These are phyloP conservation scores for Teratosphaeriaceae sp. DNA, from an alignment of 2,329 filamentous ascomycete genomes.

Conservation along the genomic window DNA sequence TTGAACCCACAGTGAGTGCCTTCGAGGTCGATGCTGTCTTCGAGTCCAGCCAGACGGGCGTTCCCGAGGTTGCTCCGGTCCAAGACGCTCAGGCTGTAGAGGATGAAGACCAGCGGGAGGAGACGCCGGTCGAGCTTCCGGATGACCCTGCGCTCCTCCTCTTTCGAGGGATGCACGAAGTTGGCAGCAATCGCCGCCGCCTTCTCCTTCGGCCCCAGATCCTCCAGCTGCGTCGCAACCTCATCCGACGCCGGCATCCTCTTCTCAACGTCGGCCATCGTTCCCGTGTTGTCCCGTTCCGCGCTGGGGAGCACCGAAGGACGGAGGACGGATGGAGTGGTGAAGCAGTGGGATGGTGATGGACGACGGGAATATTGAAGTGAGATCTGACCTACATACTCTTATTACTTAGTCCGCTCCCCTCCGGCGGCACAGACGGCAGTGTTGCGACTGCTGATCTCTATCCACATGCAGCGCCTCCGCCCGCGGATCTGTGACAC, in stretches of 20 bases:
- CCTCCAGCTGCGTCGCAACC: constrained; percentile 4
- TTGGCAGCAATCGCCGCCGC: not conserved
- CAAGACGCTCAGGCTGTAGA: constrained; percentile 27
- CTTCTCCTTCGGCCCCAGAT: constrained; percentile 5
- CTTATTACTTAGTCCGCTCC: too few species aligned
- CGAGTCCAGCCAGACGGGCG: constrained; percentile 33
- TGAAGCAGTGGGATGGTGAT: not conserved
- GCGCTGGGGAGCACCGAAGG: not conserved
- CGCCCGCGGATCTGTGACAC: too few species aligned
- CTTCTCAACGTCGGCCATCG: constrained; percentile 12
- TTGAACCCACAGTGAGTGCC: constrained; percentile 19
- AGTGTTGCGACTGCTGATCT: not conserved
- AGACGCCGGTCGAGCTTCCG: constrained; percentile 28
- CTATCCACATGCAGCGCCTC: constrained; percentile 1
- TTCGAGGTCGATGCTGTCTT: constrained; percentile 23
- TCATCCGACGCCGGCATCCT: constrained; percentile 3
- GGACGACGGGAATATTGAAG: too few species aligned
- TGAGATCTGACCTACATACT: not conserved
- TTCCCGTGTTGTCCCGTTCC: not conserved
- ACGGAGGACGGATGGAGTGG: not conserved
- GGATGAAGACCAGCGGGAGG: constrained; percentile 26
- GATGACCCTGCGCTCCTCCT: constrained; percentile 25
- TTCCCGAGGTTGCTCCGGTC: constrained; percentile 32
- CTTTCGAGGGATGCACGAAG: constrained; percentile 17
- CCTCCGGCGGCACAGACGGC: constrained; percentile 3